Evolutionary conservation across 2,329 filamentous ascomycete species (phyloP).

Genomic region (Colletotrichum cordylinicola): DNA sequence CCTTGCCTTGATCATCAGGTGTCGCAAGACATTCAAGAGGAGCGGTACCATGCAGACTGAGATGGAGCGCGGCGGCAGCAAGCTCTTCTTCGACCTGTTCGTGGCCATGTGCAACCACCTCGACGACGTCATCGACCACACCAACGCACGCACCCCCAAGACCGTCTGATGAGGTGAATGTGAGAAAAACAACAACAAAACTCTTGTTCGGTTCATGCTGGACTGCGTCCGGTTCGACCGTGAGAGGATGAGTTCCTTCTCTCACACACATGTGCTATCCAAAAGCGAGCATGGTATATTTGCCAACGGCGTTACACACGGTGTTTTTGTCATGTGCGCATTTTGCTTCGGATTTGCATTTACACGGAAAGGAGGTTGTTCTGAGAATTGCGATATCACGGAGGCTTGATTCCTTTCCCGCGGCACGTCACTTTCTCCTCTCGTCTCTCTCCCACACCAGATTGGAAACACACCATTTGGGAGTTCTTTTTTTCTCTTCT

Average conservation of each 20-base stretch:
- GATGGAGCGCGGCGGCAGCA: slow-evolving; percentile 90
- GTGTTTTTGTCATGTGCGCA: slow-evolving; percentile 17
- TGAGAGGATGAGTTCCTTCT: background rate
- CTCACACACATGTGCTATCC: slow-evolving; percentile 10
- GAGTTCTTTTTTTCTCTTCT: slow-evolving; percentile 34
- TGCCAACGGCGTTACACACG: slow-evolving; percentile 12
- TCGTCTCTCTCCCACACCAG: slow-evolving; percentile 50
- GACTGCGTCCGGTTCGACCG: background rate
- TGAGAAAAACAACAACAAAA: background rate
- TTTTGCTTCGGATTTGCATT: slow-evolving; percentile 9
- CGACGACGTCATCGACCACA: slow-evolving; percentile 91
- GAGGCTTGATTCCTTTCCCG: slow-evolving; percentile 27
- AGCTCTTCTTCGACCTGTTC: slow-evolving; percentile 98
- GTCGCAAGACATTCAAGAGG: slow-evolving; percentile 96
- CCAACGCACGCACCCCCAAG: slow-evolving; percentile 67
- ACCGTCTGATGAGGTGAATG: slow-evolving; percentile 51
- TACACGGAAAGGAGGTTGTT: slow-evolving; percentile 13
- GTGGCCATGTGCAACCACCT: slow-evolving; percentile 98
- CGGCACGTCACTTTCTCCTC: slow-evolving; percentile 32
- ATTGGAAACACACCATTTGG: slow-evolving; percentile 55
- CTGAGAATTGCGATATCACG: slow-evolving; percentile 19
- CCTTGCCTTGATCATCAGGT: slow-evolving; percentile 95
- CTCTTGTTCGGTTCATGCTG: background rate
- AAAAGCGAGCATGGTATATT: slow-evolving; percentile 18
- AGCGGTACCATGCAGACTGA: slow-evolving; percentile 99